These are phyloP conservation scores for Malassezia japonica DNA, from an alignment of 1,284 basidiomycete genomes.

Conservation along the genomic window DNA sequence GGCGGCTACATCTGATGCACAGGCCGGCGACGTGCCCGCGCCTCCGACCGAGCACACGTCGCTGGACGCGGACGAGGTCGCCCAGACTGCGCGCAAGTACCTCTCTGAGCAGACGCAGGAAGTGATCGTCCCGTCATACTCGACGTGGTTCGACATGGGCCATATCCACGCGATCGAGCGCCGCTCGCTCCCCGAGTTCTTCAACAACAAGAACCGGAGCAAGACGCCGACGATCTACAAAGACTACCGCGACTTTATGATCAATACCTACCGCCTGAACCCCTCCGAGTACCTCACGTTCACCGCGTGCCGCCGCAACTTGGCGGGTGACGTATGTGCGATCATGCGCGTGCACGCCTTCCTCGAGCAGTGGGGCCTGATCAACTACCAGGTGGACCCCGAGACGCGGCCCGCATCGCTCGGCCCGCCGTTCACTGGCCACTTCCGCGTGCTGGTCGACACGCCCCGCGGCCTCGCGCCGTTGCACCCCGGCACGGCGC, in stretches of 20 bases:
- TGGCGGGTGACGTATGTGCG: slow-evolving; percentile 95
- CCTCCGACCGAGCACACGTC: slow-evolving; percentile 60
- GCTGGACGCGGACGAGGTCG: slow-evolving; percentile 52
- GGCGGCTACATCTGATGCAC: slow-evolving; percentile 31
- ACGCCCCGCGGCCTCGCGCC: slow-evolving; percentile 92
- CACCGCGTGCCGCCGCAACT: slow-evolving; percentile 86
- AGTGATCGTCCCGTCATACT: slow-evolving; percentile 91
- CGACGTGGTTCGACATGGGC: slow-evolving; percentile 94
- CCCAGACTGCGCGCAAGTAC: slow-evolving; percentile 78
- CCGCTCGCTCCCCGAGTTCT: slow-evolving; percentile 91
- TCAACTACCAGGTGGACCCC: slow-evolving; percentile 99
- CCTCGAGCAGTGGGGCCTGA: slow-evolving; percentile 95
- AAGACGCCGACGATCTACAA: slow-evolving; percentile 98
- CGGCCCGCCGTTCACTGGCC: slow-evolving; percentile 93
- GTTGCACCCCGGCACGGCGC: slow-evolving; percentile 63
- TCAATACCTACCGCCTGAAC: slow-evolving; percentile 91
- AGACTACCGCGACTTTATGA: slow-evolving; percentile 99
- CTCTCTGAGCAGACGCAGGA: slow-evolving; percentile 87
- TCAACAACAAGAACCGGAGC: slow-evolving; percentile 73
- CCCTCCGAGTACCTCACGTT: slow-evolving; percentile 95
- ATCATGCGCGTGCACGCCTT: slow-evolving; percentile 99
- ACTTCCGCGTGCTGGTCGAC: slow-evolving; percentile 94
- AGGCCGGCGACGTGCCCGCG: slow-evolving; percentile 31
- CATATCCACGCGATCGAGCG: slow-evolving; percentile 86
- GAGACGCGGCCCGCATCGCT: slow-evolving; percentile 87